Conservation (phyloP, 2,329 filamentous ascomycete genomes). For the Huntiella omanensis region DNA sequence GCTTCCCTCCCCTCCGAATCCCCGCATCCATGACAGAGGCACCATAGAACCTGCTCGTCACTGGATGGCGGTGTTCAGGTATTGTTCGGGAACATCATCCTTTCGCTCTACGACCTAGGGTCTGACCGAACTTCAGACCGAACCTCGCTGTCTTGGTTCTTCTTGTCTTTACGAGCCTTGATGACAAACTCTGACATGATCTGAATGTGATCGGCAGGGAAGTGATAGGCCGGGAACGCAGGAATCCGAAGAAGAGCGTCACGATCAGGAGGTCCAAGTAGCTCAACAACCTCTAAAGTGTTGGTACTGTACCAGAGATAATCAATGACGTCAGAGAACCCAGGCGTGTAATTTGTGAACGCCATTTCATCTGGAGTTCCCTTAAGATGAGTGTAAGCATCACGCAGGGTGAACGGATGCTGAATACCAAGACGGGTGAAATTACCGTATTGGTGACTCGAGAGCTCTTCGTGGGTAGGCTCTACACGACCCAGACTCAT, state of each 20-base stretch:
- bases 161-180: conserved; percentile 71
- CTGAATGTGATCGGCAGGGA: conserved; percentile 81
- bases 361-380: conserved; percentile 68
- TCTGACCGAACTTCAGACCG: background rate
- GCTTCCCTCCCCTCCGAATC: too few relatives aligned
- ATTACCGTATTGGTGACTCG: conserved; percentile 70
- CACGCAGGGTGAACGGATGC: conserved; percentile 86
- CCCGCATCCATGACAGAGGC: too few relatives aligned
- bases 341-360: conserved; percentile 93
- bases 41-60: too few relatives aligned
- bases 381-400: conserved; percentile 66
- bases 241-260: conserved; percentile 73
- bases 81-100: too few relatives aligned
- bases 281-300: conserved; percentile 60
- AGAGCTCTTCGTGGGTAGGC: conserved; percentile 63
- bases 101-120: too few relatives aligned
- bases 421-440: conserved; percentile 84
- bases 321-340: conserved; percentile 83
- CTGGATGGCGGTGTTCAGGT: too few relatives aligned
- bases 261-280: conserved; percentile 73
- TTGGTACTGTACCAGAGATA: conserved; percentile 98
- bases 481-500: conserved; percentile 63
- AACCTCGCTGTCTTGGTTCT: conserved; percentile 39
- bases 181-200: conserved; percentile 79
- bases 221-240: conserved; percentile 86